These are phyloP conservation scores for Neurospora sp. DNA, from an alignment of 495 filamentous ascomycete genomes.

Conservation along the genomic window DNA sequence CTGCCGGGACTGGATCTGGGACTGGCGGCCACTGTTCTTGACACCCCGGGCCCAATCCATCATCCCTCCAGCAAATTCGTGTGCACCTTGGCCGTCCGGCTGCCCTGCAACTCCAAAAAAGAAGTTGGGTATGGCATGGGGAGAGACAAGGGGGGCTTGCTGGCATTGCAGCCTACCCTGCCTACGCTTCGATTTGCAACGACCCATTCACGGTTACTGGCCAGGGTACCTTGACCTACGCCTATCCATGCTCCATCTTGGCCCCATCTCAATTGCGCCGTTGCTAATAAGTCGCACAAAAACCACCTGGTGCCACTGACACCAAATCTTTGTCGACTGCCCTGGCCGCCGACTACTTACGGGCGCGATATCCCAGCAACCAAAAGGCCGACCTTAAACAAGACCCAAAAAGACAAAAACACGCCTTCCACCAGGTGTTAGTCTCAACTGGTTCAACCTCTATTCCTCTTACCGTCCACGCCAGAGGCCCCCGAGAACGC, in stretches of 20 bases:
- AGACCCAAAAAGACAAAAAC: constrained; percentile 1
- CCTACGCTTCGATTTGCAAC: constrained; percentile 25
- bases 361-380: background rate
- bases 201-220: constrained; percentile 18
- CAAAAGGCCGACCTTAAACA: constrained; percentile 3
- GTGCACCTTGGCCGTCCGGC: constrained; percentile 1
- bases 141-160: constrained; percentile 20
- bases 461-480: constrained; percentile 7
- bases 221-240: constrained; percentile 25
- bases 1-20: background rate
- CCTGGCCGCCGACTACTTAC: constrained; percentile 1
- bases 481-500: constrained; percentile 5
- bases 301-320: constrained; percentile 37
- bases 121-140: constrained; percentile 1
- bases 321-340: constrained; percentile 34
- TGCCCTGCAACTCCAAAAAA: background rate
- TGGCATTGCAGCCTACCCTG: constrained; percentile 25
- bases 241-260: constrained; percentile 28
- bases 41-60: background rate
- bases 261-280: constrained; percentile 27
- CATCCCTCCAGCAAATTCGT: background rate
- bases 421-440: background rate
- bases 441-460: background rate
- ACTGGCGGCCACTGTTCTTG: background rate
- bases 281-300: constrained; percentile 42